These are phyloP conservation scores for Whalleya microplaca DNA, from an alignment of 2,329 filamentous ascomycete species.

Conservation along the genomic window DNA sequence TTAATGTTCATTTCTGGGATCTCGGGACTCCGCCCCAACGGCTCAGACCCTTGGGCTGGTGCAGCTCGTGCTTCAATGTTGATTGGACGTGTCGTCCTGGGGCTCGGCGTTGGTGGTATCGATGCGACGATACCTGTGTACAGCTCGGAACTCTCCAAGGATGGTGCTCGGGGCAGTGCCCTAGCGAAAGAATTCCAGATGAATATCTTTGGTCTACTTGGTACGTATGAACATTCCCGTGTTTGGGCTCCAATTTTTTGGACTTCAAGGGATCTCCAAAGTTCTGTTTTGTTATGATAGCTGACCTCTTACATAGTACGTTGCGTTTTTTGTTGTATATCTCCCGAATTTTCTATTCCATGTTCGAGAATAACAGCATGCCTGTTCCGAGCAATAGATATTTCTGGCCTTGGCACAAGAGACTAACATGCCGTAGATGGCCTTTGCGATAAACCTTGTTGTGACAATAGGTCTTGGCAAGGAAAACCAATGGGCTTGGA, in stretches of 20 bases:
- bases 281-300: too few relatives aligned
- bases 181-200: constrained; percentile 66
- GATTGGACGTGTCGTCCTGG: constrained; percentile 36
- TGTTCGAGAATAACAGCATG: too few relatives aligned
- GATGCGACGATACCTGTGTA: constrained; percentile 65
- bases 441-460: constrained; percentile 61
- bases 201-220: constrained; percentile 62
- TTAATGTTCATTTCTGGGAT: constrained; percentile 64
- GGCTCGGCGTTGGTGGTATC: constrained; percentile 61
- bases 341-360: too few relatives aligned
- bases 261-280: too few relatives aligned
- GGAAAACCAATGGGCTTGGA: constrained; percentile 63
- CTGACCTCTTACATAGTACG: too few relatives aligned
- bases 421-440: too few relatives aligned
- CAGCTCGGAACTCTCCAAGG: constrained; percentile 58
- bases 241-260: too few relatives aligned
- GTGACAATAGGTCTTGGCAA: constrained; percentile 59
- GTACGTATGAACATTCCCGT: too few relatives aligned
- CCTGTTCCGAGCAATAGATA: too few relatives aligned
- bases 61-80: constrained; percentile 50
- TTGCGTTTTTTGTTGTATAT: too few relatives aligned
- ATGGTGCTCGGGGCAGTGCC: constrained; percentile 59
- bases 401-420: too few relatives aligned
- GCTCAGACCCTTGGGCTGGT: constrained; percentile 45
- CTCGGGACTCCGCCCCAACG: constrained; percentile 39